A percentile compares a stretch with the other conserved stretches of the same genome.
Conservation (phyloP, 2,329 filamentous ascomycete species). For the Pseudogymnoascus sp. region DNA sequence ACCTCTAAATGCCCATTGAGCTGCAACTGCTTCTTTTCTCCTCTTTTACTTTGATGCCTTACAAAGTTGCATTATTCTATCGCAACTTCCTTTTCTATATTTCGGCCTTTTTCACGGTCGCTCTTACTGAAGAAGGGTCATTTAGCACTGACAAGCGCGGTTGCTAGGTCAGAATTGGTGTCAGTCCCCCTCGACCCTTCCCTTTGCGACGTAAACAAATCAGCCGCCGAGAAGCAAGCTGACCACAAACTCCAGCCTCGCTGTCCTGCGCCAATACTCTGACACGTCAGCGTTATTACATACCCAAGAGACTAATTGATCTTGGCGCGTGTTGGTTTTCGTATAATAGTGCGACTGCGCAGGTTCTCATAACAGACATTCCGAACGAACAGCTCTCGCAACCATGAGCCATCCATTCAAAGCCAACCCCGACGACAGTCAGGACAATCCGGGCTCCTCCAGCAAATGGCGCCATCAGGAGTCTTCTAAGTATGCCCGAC, state of each 20-base stretch:
- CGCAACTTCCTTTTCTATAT: not conserved
- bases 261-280: not conserved
- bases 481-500: constrained; percentile 45
- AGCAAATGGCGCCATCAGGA: constrained; percentile 58
- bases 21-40: not conserved
- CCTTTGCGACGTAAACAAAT: constrained; percentile 3
- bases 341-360: not conserved
- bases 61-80: not conserved
- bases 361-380: constrained; percentile 17
- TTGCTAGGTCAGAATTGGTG: not conserved
- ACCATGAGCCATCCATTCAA: constrained; percentile 18
- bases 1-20: not conserved
- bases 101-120: not conserved
- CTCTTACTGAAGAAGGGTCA: not conserved
- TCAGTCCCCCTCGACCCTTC: not conserved
- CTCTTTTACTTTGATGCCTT: not conserved
- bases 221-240: not conserved
- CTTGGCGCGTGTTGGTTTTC: not conserved
- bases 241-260: not conserved
- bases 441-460: constrained; percentile 49
- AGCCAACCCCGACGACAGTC: constrained; percentile 25
- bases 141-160: not conserved
- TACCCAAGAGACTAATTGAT: not conserved
- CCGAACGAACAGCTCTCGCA: constrained; percentile 21
- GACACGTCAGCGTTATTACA: not conserved